Conservation (phyloP, 2,329 filamentous ascomycete genomes). For the Uncinocarpus reesii region DNA sequence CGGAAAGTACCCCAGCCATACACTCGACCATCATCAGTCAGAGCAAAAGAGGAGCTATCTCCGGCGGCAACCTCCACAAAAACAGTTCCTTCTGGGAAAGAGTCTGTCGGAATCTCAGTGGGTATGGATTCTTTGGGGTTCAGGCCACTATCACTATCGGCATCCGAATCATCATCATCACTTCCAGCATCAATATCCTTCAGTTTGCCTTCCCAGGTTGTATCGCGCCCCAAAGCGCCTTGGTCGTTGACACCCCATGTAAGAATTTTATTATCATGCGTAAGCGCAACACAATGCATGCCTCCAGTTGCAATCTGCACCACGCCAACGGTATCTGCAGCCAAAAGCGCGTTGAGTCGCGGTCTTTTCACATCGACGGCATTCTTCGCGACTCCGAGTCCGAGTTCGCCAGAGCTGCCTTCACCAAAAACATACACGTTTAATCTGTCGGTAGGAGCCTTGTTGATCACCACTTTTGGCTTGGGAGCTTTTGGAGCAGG, state of each 20-base stretch:
- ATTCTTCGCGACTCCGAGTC: conserved; percentile 58
- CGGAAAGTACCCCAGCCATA: conserved; percentile 56
- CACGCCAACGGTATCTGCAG: conserved; percentile 50
- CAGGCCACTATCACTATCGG: conserved; percentile 43
- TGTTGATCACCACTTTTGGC: conserved; percentile 46
- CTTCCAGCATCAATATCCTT: conserved; percentile 45
- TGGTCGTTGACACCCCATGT: conserved; percentile 87
- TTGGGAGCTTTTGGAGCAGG: conserved; percentile 6
- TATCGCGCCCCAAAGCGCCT: conserved; percentile 67
- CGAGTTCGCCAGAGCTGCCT: conserved; percentile 70
- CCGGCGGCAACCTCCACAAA: conserved; percentile 50
- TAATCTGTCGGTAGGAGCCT: conserved; percentile 46
- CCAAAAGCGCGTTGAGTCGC: conserved; percentile 54
- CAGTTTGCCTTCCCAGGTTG: conserved; percentile 54
- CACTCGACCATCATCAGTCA: conserved; percentile 50
- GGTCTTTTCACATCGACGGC: conserved; percentile 65
- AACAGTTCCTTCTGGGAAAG: conserved; percentile 44
- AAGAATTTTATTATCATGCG: conserved; percentile 68
- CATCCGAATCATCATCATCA: conserved; percentile 42
- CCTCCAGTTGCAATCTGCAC: conserved; percentile 69
- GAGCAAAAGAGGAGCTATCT: conserved; percentile 50
- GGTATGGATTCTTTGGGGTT: conserved; percentile 49
- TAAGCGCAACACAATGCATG: conserved; percentile 70
- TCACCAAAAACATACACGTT: conserved; percentile 74
- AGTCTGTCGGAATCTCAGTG: conserved; percentile 38